Conservation (phyloP, 768 basidiomycete species). For the Leucocoprinus leucothites region DNA sequence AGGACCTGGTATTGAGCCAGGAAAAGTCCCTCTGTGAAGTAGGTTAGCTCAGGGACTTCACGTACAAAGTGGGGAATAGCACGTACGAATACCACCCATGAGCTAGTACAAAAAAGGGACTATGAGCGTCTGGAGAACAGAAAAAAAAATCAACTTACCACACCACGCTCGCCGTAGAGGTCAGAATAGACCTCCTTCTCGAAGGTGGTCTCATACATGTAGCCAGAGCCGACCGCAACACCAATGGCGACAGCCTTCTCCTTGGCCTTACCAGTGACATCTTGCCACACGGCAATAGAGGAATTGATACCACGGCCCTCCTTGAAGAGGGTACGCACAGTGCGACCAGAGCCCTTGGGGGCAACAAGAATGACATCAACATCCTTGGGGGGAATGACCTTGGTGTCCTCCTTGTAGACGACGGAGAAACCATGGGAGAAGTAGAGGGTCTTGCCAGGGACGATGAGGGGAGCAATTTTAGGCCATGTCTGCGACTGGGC, state of each 20-base stretch:
- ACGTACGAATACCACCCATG: slow-evolving; percentile 94
- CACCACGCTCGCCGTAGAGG: slow-evolving; percentile 99
- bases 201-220: slow-evolving; percentile 98
- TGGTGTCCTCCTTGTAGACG: slow-evolving; percentile 96
- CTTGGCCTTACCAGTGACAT: slow-evolving; percentile 96
- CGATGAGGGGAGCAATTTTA: slow-evolving; percentile 86
- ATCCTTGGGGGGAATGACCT: slow-evolving; percentile 86
- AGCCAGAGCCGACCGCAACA: slow-evolving; percentile 94
- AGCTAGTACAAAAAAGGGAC: slow-evolving; percentile 45
- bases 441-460: slow-evolving; percentile 99
- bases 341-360: slow-evolving; percentile 97
- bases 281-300: slow-evolving; percentile 92
- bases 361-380: slow-evolving; percentile 99
- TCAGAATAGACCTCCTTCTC: slow-evolving; percentile 99
- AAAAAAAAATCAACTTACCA: slow-evolving; percentile 54
- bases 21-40: slow-evolving; percentile 86
- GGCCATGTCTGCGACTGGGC: slow-evolving; percentile 99
- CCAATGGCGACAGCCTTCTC: slow-evolving; percentile 96
- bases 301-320: slow-evolving; percentile 99
- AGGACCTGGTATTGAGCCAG: slow-evolving; percentile 98
- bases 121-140: slow-evolving; percentile 7
- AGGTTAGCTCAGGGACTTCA: slow-evolving; percentile 2
- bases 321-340: slow-evolving; percentile 99
- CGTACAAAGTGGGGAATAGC: background rate
- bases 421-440: slow-evolving; percentile 99